Percentiles rank a stretch among this genome's conserved stretches.
phyloP scores from a whole-genome alignment of 441 rosid genomes.

The Brassica hybrid region DNA sequence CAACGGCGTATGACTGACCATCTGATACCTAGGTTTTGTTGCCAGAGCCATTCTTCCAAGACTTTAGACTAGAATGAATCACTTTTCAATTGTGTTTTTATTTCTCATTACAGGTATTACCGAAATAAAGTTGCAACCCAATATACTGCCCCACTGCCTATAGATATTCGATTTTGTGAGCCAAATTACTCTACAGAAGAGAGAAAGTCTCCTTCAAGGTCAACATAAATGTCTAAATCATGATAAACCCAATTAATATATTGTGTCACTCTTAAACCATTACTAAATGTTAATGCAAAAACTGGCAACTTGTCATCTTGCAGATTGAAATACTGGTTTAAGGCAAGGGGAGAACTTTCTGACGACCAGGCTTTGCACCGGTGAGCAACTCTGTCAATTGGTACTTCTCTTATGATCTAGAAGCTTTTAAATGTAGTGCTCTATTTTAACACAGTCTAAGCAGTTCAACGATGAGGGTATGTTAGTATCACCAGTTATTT shows the following conservation, averaged over 20 bases:
- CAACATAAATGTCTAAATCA: conserved; percentile 25
- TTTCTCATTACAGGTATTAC: conserved; percentile 68
- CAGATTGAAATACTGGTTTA: conserved; percentile 92
- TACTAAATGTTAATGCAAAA: not conserved
- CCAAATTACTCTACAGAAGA: conserved; percentile 66
- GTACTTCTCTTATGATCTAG: too few relatives aligned
- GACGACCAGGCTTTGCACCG: conserved; percentile 94
- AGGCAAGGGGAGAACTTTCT: conserved; percentile 85
- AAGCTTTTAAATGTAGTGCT: too few relatives aligned
- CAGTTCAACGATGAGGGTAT: too few relatives aligned
- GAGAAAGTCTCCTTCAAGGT: conserved; percentile 86
- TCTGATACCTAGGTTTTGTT: conserved; percentile 68
- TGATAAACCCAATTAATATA: conserved; percentile 18
- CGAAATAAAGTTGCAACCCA: conserved; percentile 72
- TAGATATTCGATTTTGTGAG: conserved; percentile 91
- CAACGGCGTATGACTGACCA: conserved; percentile 80
- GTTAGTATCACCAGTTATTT: too few relatives aligned
- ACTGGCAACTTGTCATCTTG: conserved; percentile 16
- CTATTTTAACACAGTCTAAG: too few relatives aligned
- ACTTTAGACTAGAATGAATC: conserved; percentile 1
- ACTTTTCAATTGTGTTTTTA: conserved; percentile 22
- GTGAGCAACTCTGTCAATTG: conserved; percentile 44
- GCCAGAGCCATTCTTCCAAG: conserved; percentile 8
- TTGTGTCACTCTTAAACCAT: conserved; percentile 5
- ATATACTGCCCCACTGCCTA: conserved; percentile 66